These are phyloP conservation scores for Lipomyces anomalus DNA, from an alignment of 805 yeast species.

Conservation along the genomic window DNA sequence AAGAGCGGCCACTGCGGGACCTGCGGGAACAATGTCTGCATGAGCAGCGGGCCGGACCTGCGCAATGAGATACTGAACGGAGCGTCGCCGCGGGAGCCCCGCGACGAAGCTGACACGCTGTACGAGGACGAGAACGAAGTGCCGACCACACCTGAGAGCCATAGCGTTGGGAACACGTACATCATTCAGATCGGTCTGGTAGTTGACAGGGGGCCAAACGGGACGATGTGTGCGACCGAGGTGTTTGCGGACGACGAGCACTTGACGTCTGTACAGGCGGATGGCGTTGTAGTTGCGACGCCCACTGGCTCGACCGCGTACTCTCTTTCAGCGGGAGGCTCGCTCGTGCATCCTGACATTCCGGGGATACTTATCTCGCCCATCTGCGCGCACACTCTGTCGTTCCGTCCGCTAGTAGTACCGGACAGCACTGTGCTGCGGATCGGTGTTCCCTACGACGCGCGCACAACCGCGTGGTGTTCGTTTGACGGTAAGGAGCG, in stretches of 20 bases:
- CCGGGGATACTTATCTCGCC: slow-evolving; percentile 91
- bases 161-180: slow-evolving; percentile 30
- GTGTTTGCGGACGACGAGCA: slow-evolving; percentile 44
- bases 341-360: slow-evolving; percentile 89
- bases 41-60: slow-evolving; percentile 8
- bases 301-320: slow-evolving; percentile 89
- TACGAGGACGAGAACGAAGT: neutral
- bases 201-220: slow-evolving; percentile 48
- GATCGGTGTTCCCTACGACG: slow-evolving; percentile 69
- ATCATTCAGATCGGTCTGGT: slow-evolving; percentile 49
- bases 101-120: slow-evolving; percentile 27
- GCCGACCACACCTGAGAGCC: neutral
- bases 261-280: slow-evolving; percentile 60
- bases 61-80: slow-evolving; percentile 17
- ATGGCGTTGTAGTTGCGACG: slow-evolving; percentile 58
- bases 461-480: slow-evolving; percentile 93
- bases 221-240: slow-evolving; percentile 48
- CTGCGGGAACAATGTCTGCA: slow-evolving; percentile 16
- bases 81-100: slow-evolving; percentile 11
- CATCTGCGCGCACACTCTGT: slow-evolving; percentile 90
- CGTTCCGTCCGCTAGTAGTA: slow-evolving; percentile 83
- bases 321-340: slow-evolving; percentile 91
- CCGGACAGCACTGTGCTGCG: slow-evolving; percentile 85
- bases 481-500: slow-evolving; percentile 90
- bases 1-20: slow-evolving; percentile 27